Evolutionary conservation across 257 asterid species (phyloP), one percentile per base, ranked within the genome.

Genomic region (Penstemon newberryi): DNA sequence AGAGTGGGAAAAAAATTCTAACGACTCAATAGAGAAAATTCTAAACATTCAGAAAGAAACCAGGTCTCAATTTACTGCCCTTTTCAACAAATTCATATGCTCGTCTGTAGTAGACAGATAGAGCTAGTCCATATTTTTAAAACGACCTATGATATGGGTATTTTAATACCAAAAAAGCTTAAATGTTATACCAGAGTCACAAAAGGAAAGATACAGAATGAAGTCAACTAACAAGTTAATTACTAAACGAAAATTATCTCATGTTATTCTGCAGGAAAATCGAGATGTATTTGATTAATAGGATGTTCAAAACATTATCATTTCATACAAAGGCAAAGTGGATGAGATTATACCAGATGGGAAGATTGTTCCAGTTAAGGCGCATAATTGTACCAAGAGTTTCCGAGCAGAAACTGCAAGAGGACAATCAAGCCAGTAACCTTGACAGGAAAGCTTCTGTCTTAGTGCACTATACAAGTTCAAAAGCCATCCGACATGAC

Each of bases 391-490:
- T 49, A 91, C 88, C 57, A 89, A 64, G 74, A 93, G 95, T 77
- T 82, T 90, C 57, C 99, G 90, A 59, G 97, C 92, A 63, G 82
- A 78, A 69, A 88, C 96, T 60, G 96, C 99, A 79, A 93, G 89
- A 81, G 97, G 99, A 78, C 96, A 88, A 76, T 90, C 99, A 60
- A 89, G 79, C 97, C 97, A 93, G 84, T 83, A 89, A 66, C 92
- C 91, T 64, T 88, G 86, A 70, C 76, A 37, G 11, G 95, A 85
- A 77, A 88, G 87, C 80, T 93, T 93, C 77, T 84, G 94, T 73
- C 99, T 86, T 71, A 93, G 75, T 9, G 89, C 92, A 75, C 85
- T 77, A 75, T 93, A 90, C 46, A 93, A 82, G 80, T 82, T 83
- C 73, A 92, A 75, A 73, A 93, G 90, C 99, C 99, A 93, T 60